phyloP scores from a whole-genome alignment of 768 basidiomycete species.

The Imleria badia region DNA sequence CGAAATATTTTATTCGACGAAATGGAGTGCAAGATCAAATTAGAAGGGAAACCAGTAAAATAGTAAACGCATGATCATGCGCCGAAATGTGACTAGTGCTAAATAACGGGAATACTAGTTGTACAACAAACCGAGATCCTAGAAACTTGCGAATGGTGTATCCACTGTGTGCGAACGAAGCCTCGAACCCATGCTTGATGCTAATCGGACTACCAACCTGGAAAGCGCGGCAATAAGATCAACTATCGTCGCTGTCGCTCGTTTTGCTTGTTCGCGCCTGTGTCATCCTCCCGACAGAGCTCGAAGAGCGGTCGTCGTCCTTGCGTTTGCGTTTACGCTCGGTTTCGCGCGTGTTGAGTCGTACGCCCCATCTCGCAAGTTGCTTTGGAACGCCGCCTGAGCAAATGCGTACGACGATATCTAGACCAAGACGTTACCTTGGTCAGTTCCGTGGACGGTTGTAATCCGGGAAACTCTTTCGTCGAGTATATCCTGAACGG shows the following conservation, averaged over 20 bases:
- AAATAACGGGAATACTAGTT: conserved; percentile 9
- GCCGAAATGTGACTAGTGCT: conserved; percentile 3
- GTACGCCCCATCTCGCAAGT: conserved; percentile 35
- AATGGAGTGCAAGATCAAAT: neutral
- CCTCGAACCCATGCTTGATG: neutral
- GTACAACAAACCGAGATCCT: conserved; percentile 14
- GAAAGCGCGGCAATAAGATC: neutral
- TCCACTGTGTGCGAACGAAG: conserved; percentile 7
- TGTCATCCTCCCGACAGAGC: conserved; percentile 4
- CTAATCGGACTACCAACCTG: neutral
- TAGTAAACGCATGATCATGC: conserved; percentile 3
- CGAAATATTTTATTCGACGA: neutral
- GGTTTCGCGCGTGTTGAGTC: conserved; percentile 38
- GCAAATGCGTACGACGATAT: neutral
- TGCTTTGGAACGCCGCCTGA: conserved; percentile 23
- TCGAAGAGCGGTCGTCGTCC: conserved; percentile 7
- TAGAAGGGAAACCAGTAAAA: conserved; percentile 11
- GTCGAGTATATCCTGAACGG: conserved; percentile 71
- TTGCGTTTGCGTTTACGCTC: conserved; percentile 38
- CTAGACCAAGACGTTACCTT: conserved; percentile 38
- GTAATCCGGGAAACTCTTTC: conserved; percentile 71
- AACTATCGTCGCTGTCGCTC: conserved; percentile 29
- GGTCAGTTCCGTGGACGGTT: conserved; percentile 67
- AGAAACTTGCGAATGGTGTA: conserved; percentile 4
- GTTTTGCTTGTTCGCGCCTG: conserved; percentile 5